phyloP scores from a whole-genome alignment of 2,329 filamentous ascomycete genomes.

The Apiospora arundinis region DNA sequence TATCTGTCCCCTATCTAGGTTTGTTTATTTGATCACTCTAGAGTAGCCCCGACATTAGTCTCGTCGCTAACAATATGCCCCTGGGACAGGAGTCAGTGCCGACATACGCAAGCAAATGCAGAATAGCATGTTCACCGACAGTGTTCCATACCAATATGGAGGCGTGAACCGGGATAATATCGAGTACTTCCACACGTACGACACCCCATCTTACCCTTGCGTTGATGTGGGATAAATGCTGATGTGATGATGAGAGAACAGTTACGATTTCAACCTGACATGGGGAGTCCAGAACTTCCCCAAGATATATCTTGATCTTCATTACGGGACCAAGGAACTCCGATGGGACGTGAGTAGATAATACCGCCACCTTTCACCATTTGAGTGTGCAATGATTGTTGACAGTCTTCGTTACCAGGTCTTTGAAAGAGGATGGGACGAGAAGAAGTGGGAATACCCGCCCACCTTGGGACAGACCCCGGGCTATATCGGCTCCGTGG shows the following conservation, averaged over 20 bases:
- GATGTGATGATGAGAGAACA: not conserved
- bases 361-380: not conserved
- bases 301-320: constrained; percentile 30
- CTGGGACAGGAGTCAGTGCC: constrained; percentile 28
- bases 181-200: constrained; percentile 11
- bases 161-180: constrained; percentile 20
- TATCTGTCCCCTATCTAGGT: constrained; percentile 40
- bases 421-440: constrained; percentile 30
- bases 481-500: constrained; percentile 34
- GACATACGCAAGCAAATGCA: constrained; percentile 28
- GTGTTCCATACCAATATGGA: not conserved
- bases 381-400: not conserved
- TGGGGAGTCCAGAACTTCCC: constrained; percentile 34
- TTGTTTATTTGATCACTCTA: not conserved
- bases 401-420: constrained; percentile 13
- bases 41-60: too few species aligned
- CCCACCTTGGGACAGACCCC: constrained; percentile 31
- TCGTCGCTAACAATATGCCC: not conserved
- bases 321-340: constrained; percentile 33
- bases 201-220: not conserved
- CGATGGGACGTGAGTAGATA: constrained; percentile 34
- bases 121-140: constrained; percentile 19
- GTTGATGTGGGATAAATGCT: not conserved
- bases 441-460: constrained; percentile 33
- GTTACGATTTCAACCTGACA: constrained; percentile 34